Evolutionary conservation across 768 basidiomycete genomes (phyloP).

Genomic region (Kwoniella botswanensis): DNA sequence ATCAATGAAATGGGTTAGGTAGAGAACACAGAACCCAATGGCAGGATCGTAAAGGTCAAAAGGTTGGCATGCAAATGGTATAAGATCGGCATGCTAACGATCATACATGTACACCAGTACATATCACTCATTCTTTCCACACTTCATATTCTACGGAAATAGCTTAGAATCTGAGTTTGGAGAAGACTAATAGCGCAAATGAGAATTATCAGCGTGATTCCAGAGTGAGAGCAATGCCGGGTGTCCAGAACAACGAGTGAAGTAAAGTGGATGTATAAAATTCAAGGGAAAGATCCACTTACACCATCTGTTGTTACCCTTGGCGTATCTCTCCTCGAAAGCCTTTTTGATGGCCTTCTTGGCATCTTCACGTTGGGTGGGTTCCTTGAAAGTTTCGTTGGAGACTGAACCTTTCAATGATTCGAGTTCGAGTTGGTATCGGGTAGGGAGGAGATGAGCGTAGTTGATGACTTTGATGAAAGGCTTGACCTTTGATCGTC

Average conservation of each 20-base stretch:
- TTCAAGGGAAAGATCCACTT: slow-evolving; percentile 29
- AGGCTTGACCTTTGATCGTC: slow-evolving; percentile 96
- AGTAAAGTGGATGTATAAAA: neutral
- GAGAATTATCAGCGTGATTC: neutral
- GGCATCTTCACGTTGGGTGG: slow-evolving; percentile 87
- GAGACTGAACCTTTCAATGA: slow-evolving; percentile 83
- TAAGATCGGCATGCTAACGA: slow-evolving; percentile 18
- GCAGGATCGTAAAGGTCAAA: neutral
- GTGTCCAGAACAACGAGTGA: too few relatives aligned
- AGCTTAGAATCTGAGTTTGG: slow-evolving; percentile 58
- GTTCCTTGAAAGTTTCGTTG: slow-evolving; percentile 95
- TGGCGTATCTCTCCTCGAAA: slow-evolving; percentile 90
- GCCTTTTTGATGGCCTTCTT: slow-evolving; percentile 97
- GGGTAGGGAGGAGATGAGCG: slow-evolving; percentile 98
- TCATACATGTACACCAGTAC: slow-evolving; percentile 16
- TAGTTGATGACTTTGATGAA: slow-evolving; percentile 99
- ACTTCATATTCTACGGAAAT: neutral
- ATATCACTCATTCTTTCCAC: neutral
- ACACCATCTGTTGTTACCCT: slow-evolving; percentile 96
- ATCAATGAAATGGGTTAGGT: too few relatives aligned
- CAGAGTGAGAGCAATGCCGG: too few relatives aligned
- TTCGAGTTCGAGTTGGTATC: slow-evolving; percentile 96
- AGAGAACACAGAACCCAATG: too few relatives aligned
- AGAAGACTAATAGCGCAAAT: slow-evolving; percentile 50
- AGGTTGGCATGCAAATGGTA: slow-evolving; percentile 1